phyloP scores from a whole-genome alignment of 2,329 filamentous ascomycete species.

The Aspergillus terreus region DNA sequence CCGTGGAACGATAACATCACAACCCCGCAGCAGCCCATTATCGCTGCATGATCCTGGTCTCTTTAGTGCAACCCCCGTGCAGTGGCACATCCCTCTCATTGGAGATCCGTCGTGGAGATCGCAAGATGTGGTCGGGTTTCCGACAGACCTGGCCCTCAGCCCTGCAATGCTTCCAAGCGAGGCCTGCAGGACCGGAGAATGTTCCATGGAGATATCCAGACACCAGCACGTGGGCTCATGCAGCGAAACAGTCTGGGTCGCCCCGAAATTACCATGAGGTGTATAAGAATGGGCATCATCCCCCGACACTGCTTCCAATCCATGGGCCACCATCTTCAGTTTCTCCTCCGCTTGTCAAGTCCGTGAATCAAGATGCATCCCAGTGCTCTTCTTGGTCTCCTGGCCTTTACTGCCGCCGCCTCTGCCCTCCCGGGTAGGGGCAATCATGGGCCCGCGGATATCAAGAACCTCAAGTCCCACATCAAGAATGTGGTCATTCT shows the following conservation, averaged over 20 bases:
- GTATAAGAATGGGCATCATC: not conserved
- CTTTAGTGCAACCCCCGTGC: not conserved
- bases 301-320: not conserved
- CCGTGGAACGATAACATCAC: too few relatives aligned
- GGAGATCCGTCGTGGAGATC: not conserved
- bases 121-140: not conserved
- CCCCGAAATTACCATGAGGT: not conserved
- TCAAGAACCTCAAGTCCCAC: constrained; percentile 29
- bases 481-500: constrained; percentile 37
- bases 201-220: not conserved
- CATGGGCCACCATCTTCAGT: not conserved
- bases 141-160: not conserved
- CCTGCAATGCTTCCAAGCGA: not conserved
- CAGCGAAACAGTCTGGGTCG: not conserved
- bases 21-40: not conserved
- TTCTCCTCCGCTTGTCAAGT: not conserved
- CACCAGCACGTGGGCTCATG: not conserved
- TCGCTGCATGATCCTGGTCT: not conserved
- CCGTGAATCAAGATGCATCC: constrained; percentile 16
- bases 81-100: not conserved
- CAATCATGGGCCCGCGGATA: constrained; percentile 9
- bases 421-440: constrained; percentile 4
- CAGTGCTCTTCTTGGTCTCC: constrained; percentile 19
- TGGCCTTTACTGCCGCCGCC: constrained; percentile 21
- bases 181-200: too few relatives aligned